These are phyloP conservation scores for Daldinia caldariorum DNA, from an alignment of 495 filamentous ascomycete species.

Conservation along the genomic window DNA sequence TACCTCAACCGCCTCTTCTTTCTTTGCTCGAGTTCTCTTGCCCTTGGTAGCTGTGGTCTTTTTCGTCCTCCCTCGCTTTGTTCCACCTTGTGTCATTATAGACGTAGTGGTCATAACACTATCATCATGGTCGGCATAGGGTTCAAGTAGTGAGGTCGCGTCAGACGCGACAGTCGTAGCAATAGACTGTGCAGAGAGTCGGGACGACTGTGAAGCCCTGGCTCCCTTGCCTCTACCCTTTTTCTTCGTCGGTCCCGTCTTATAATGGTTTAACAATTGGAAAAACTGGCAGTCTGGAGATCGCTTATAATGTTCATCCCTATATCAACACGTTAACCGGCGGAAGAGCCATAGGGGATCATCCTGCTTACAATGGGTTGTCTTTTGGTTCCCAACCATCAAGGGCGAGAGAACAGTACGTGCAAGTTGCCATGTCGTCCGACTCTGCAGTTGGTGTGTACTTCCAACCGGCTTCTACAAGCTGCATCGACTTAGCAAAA, in stretches of 20 bases:
- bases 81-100: conserved; percentile 63
- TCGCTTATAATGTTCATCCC: conserved; percentile 85
- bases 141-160: conserved; percentile 48
- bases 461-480: conserved; percentile 92
- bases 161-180: conserved; percentile 64
- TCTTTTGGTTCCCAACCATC: conserved; percentile 94
- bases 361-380: conserved; percentile 74
- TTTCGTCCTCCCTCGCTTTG: conserved; percentile 61
- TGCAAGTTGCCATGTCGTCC: conserved; percentile 85
- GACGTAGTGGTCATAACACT: conserved; percentile 71
- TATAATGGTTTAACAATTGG: conserved; percentile 57
- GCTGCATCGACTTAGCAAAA: conserved; percentile 62
- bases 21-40: conserved; percentile 67
- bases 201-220: conserved; percentile 73
- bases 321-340: conserved; percentile 54
- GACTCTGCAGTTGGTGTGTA: conserved; percentile 84
- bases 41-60: conserved; percentile 57
- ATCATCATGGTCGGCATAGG: conserved; percentile 67
- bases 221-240: conserved; percentile 63
- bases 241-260: conserved; percentile 51
- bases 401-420: conserved; percentile 84
- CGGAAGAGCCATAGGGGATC: conserved; percentile 26
- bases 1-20: conserved; percentile 66
- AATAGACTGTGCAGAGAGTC: conserved; percentile 75
- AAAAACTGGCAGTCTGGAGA: conserved; percentile 87